A percentile compares a stretch with the other conserved stretches of the same genome.
Conservation (phyloP, 139 green algal species). For the Ettlia oleoabundans region DNA sequence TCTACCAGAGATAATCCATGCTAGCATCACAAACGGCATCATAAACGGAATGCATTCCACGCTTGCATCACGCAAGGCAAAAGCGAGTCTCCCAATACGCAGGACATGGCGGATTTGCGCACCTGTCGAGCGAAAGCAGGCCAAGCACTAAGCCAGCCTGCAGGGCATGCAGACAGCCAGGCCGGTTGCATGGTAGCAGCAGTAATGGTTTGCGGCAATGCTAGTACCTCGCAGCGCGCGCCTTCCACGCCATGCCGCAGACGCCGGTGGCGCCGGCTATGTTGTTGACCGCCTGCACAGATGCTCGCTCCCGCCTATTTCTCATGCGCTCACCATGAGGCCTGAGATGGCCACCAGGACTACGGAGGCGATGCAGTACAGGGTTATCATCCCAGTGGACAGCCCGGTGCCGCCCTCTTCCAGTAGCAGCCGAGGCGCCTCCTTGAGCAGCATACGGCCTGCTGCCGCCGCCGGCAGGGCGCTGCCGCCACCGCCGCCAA, state of each 20-base stretch:
- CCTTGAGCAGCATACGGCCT: not conserved
- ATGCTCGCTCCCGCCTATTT: not conserved
- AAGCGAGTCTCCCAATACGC: too few species aligned
- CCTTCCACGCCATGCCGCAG: not conserved
- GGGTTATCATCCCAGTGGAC: not conserved
- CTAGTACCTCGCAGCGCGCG: too few species aligned
- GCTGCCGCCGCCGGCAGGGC: too few species aligned
- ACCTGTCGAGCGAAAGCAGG: slow-evolving; percentile 64
- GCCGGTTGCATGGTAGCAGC: too few species aligned
- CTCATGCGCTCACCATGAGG: slow-evolving; percentile 38
- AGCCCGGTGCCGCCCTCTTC: slow-evolving; percentile 2
- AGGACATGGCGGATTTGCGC: too few species aligned
- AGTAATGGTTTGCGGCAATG: too few species aligned
- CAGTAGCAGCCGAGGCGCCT: not conserved
- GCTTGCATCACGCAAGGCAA: too few species aligned
- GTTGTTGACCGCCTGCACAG: not conserved
- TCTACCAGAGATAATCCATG: too few species aligned
- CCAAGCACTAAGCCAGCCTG: slow-evolving; percentile 83
- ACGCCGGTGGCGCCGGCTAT: not conserved
- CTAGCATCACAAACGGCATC: too few species aligned
- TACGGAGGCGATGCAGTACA: not conserved
- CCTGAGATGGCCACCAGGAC: slow-evolving; percentile 2
- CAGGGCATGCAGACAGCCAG: not conserved
- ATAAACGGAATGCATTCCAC: too few species aligned
- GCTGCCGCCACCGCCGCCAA: not conserved